phyloP scores from a whole-genome alignment of 768 basidiomycete genomes.

The Leccinellum albellum region DNA sequence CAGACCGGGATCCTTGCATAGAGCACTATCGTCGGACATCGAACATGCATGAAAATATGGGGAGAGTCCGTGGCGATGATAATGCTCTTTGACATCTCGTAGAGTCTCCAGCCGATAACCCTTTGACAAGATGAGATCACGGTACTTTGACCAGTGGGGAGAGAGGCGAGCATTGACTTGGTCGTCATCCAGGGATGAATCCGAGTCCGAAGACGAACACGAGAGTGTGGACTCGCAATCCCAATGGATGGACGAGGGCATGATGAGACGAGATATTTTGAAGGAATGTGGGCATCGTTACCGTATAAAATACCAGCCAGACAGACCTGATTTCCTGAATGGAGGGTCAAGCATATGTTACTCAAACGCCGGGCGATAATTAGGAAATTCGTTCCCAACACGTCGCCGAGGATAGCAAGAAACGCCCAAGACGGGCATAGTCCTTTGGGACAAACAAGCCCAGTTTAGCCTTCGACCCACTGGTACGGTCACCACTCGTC shows the following conservation, averaged over 20 bases:
- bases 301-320: conserved; percentile 14
- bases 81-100: conserved; percentile 60
- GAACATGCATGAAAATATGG: conserved; percentile 34
- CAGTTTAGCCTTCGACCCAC: conserved; percentile 2
- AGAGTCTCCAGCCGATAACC: conserved; percentile 69
- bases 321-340: not conserved
- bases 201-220: conserved; percentile 43
- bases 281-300: not conserved
- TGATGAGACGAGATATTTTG: conserved; percentile 46
- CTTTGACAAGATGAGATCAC: conserved; percentile 40
- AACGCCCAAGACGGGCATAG: not conserved
- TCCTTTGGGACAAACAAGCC: conserved; percentile 13
- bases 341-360: not conserved
- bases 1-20: conserved; percentile 70
- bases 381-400: conserved; percentile 2
- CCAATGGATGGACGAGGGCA: conserved; percentile 63
- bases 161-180: conserved; percentile 55
- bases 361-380: not conserved
- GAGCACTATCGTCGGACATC: conserved; percentile 48
- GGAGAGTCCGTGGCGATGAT: conserved; percentile 36
- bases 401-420: not conserved
- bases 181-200: conserved; percentile 48
- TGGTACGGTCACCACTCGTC: not conserved
- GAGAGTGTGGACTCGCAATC: conserved; percentile 26
- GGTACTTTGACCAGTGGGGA: conserved; percentile 62